Evolutionary conservation across 148 eudicot species (phyloP).

Genomic region (Chenopodium suecicum): DNA sequence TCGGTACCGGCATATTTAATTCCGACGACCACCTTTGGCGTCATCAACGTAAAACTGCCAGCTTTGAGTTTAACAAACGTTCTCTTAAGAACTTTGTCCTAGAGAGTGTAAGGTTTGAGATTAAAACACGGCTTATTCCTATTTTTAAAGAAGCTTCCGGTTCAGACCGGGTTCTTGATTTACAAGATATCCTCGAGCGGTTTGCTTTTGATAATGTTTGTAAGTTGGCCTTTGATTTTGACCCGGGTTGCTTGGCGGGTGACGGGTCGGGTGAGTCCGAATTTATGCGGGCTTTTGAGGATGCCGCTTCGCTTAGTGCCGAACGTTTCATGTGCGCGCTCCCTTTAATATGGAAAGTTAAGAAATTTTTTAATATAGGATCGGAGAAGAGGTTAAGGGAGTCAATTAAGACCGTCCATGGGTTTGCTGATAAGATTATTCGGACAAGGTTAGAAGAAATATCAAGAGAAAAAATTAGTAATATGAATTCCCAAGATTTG

Average conservation of each 20-base stretch:
- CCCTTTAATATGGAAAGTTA: slow-evolving; percentile 34
- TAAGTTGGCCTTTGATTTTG: slow-evolving; percentile 63
- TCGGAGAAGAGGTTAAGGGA: slow-evolving; percentile 48
- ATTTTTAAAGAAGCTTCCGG: slow-evolving; percentile 27
- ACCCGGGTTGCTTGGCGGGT: slow-evolving; percentile 60
- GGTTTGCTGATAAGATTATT: slow-evolving; percentile 57
- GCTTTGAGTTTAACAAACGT: slow-evolving; percentile 58
- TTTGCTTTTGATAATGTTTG: slow-evolving; percentile 70
- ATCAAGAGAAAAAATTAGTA: not conserved
- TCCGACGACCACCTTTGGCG: slow-evolving; percentile 57
- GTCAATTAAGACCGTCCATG: slow-evolving; percentile 53
- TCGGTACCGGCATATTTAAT: slow-evolving; percentile 79
- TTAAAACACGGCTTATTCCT: slow-evolving; percentile 47
- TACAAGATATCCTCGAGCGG: slow-evolving; percentile 66
- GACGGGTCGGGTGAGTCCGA: slow-evolving; percentile 38
- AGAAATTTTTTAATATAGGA: slow-evolving; percentile 46
- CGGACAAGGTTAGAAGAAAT: slow-evolving; percentile 42
- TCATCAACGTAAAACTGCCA: slow-evolving; percentile 66
- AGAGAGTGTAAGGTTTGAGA: slow-evolving; percentile 38
- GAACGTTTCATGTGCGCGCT: slow-evolving; percentile 53
- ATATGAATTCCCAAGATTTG: slow-evolving; percentile 38
- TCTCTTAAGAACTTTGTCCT: slow-evolving; percentile 53
- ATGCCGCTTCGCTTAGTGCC: slow-evolving; percentile 51
- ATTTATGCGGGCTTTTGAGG: slow-evolving; percentile 69
- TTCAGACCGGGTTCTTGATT: slow-evolving; percentile 39